Evolutionary conservation across 495 filamentous ascomycete species (phyloP).

Genomic region (Choiromyces venosus): DNA sequence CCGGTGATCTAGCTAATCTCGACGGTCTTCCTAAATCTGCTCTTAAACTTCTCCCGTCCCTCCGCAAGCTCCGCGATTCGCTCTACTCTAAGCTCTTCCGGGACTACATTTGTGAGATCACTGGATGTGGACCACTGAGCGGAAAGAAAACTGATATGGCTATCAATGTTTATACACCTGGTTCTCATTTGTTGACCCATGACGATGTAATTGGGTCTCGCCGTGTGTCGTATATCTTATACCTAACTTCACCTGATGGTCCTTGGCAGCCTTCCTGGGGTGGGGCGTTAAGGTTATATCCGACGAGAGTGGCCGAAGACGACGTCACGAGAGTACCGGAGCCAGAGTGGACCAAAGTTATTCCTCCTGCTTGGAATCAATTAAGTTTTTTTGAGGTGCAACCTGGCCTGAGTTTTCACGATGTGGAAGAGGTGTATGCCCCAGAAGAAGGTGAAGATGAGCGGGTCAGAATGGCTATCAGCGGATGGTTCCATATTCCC

Average conservation of each 20-base stretch:
- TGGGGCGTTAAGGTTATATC: slow-evolving; percentile 83
- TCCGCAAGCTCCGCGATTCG: slow-evolving; percentile 81
- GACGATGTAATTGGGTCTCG: slow-evolving; percentile 97
- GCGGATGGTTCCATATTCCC: slow-evolving; percentile 99
- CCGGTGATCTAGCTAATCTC: slow-evolving; percentile 92
- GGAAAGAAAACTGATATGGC: slow-evolving; percentile 98
- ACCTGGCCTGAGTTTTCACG: slow-evolving; percentile 94
- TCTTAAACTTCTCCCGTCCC: slow-evolving; percentile 72
- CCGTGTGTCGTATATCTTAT: slow-evolving; percentile 92
- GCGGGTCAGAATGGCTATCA: slow-evolving; percentile 91
- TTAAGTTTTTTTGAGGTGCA: slow-evolving; percentile 97
- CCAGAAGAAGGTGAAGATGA: slow-evolving; percentile 56
- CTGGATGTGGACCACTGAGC: slow-evolving; percentile 76
- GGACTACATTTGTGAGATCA: slow-evolving; percentile 76
- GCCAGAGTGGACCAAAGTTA: slow-evolving; percentile 66
- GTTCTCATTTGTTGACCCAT: slow-evolving; percentile 91
- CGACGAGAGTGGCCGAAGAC: slow-evolving; percentile 63
- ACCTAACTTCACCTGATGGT: slow-evolving; percentile 84
- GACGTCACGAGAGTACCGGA: slow-evolving; percentile 69
- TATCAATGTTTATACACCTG: slow-evolving; percentile 96
- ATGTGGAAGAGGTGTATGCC: slow-evolving; percentile 91
- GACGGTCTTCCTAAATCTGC: slow-evolving; percentile 83
- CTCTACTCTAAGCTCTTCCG: slow-evolving; percentile 88
- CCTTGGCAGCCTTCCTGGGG: slow-evolving; percentile 94
- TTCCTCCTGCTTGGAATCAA: slow-evolving; percentile 95